Conservation (phyloP, 805 yeast genomes). For the Wickerhamomyces xylosicus region DNA sequence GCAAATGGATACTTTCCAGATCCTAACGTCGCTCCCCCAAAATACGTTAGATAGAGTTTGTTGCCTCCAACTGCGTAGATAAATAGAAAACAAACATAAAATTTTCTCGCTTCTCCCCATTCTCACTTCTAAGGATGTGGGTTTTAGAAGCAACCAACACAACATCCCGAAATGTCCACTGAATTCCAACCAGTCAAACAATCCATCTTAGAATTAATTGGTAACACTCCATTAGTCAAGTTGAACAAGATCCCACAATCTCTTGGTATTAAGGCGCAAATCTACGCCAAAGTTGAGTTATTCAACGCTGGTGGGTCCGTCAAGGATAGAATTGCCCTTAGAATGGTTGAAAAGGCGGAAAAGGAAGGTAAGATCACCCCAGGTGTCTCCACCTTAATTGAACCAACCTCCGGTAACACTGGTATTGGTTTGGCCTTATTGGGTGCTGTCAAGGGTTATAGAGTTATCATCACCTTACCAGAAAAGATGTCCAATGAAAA, state of each 20-base stretch:
- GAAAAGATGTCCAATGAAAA: constrained; percentile 91
- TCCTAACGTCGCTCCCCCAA: background rate
- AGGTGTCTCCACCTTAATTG: constrained; percentile 79
- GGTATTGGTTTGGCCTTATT: constrained; percentile 84
- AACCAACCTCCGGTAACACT: constrained; percentile 87
- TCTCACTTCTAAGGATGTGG: too few relatives aligned
- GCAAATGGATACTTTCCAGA: background rate
- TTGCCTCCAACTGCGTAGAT: too few relatives aligned
- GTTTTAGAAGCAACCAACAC: background rate
- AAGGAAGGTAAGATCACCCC: constrained; percentile 68
- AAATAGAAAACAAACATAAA: background rate
- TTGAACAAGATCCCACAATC: constrained; percentile 71
- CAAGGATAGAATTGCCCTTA: constrained; percentile 79
- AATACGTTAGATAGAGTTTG: too few relatives aligned
- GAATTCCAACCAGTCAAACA: constrained; percentile 4
- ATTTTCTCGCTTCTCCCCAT: background rate
- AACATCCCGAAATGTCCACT: background rate
- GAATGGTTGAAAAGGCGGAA: constrained; percentile 84
- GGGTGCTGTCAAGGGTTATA: constrained; percentile 80
- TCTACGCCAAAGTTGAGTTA: constrained; percentile 67
- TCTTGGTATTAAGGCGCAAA: constrained; percentile 59
- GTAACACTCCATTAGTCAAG: constrained; percentile 74
- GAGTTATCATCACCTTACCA: constrained; percentile 81
- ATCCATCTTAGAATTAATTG: constrained; percentile 60
- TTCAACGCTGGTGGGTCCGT: constrained; percentile 89